Evolutionary conservation across 1,139 yeast genomes (phyloP), one percentile per base, ranked within the genome.

Genomic region (Kurtzmaniella quercitrusa): DNA sequence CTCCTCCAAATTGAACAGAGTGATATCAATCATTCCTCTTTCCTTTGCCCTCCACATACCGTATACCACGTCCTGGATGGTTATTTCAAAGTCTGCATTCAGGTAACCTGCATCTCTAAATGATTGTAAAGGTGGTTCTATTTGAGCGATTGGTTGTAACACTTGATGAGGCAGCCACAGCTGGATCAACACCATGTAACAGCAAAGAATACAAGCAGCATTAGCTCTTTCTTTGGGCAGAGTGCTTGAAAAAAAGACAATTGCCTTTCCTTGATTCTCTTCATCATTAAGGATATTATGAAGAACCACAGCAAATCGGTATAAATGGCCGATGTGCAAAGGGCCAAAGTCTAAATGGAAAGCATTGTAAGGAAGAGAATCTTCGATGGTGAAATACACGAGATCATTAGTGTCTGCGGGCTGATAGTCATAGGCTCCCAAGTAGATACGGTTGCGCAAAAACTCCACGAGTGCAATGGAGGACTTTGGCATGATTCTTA

Each of bases 31-130:
- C 74, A 93, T 80, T 3, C 88, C 85, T 57, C 94, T 77, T 59
- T 91, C 97, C 59, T 93, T 93, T n/a, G 98, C 98, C 55, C 96
- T 76, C 98, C 98, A 93, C 63, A 94, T 82, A 9, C 95, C 98
- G 56, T 93, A 93, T 2, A 93, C 95, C 14, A 93, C 78, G 61
- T 93, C 98, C 62, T 93, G 98, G 49, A 93, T 88, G 11, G 96
- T 81, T 49, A 93, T 80, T 56, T 86, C 95, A 58, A 88, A 93
- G 62, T 93, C 98, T 0, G 98, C 96, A 45, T 83, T 84, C 4
- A 96, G 87, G 62, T 93, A 93, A 2, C 98, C 98, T 0, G 98
- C 98, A 62, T 93, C 98, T 60, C 98, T 75, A 62, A 91, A 93
- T 1, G 93, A 84, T 83, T 86, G 91, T 53, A 91, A 84, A 2